phyloP scores from a whole-genome alignment of 2,329 filamentous ascomycete species.

The Hypoxylon sp. region DNA sequence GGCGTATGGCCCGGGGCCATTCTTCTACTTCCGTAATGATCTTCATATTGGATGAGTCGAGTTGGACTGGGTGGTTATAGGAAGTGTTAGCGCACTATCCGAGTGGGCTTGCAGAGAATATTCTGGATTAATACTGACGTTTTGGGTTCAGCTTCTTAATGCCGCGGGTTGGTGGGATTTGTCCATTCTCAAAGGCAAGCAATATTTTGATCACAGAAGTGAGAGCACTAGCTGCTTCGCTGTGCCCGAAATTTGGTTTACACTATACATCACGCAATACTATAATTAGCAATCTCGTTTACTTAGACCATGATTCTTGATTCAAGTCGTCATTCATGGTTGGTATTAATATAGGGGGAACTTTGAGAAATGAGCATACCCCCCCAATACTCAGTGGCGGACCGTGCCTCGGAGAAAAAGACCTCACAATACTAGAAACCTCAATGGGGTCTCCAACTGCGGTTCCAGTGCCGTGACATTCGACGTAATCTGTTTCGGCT shows the following conservation, averaged over 20 bases:
- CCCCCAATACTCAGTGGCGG: slow-evolving; percentile 43
- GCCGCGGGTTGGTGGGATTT: slow-evolving; percentile 36
- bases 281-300: too few relatives aligned
- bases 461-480: slow-evolving; percentile 50
- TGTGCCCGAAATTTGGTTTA: slow-evolving; percentile 49
- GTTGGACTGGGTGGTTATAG: not conserved
- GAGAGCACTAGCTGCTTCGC: slow-evolving; percentile 48
- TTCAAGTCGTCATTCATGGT: too few relatives aligned
- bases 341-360: not conserved
- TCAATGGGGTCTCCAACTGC: slow-evolving; percentile 49
- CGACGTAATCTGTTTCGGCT: slow-evolving; percentile 43
- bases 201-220: slow-evolving; percentile 46
- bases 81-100: too few relatives aligned
- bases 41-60: not conserved
- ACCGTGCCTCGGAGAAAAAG: slow-evolving; percentile 22
- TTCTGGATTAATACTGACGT: not conserved
- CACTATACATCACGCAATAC: not conserved
- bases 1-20: not conserved
- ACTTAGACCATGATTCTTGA: too few relatives aligned
- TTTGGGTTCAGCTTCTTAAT: slow-evolving; percentile 46
- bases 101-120: too few relatives aligned
- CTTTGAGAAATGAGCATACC: slow-evolving; percentile 25
- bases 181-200: slow-evolving; percentile 37
- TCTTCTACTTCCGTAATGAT: not conserved
- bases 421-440: slow-evolving; percentile 35